phyloP scores from a whole-genome alignment of 306 rosid species.

The Rubus idaeus region DNA sequence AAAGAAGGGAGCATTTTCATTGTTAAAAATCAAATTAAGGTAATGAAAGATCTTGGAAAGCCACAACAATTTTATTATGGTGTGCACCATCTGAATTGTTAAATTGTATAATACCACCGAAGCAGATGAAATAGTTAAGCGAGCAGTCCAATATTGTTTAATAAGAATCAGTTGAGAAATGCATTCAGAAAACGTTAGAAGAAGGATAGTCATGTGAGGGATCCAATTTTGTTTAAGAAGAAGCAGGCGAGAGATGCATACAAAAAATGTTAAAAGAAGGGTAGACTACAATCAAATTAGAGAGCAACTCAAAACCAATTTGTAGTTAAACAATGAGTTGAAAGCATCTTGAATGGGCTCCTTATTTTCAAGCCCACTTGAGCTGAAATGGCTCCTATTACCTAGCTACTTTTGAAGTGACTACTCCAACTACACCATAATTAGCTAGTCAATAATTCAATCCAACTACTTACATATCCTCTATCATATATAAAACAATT shows the following conservation, averaged over 20 bases:
- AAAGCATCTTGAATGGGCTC: not conserved
- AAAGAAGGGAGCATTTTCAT: constrained; percentile 1
- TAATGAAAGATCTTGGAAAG: not conserved
- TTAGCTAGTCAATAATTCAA: not conserved
- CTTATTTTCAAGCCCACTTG: not conserved
- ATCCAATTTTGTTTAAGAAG: not conserved
- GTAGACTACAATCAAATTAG: not conserved
- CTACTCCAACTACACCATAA: not conserved
- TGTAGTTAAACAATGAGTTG: not conserved
- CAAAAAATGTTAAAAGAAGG: too few relatives aligned
- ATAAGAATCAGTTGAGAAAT: not conserved
- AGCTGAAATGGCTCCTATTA: not conserved
- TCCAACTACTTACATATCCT: not conserved
- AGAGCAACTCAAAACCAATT: not conserved
- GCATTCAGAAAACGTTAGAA: not conserved
- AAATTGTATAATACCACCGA: not conserved
- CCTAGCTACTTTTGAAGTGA: not conserved
- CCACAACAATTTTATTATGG: not conserved
- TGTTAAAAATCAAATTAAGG: not conserved
- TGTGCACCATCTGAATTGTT: too few relatives aligned
- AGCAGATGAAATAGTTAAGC: not conserved
- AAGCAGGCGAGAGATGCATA: too few relatives aligned
- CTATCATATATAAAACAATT: not conserved
- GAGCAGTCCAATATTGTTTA: not conserved
- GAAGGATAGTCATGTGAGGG: not conserved